Percentiles rank a stretch among this genome's conserved stretches.
Evolutionary conservation across 306 rosid genomes (phyloP).

Genomic region (Glycine tomentella): DNA sequence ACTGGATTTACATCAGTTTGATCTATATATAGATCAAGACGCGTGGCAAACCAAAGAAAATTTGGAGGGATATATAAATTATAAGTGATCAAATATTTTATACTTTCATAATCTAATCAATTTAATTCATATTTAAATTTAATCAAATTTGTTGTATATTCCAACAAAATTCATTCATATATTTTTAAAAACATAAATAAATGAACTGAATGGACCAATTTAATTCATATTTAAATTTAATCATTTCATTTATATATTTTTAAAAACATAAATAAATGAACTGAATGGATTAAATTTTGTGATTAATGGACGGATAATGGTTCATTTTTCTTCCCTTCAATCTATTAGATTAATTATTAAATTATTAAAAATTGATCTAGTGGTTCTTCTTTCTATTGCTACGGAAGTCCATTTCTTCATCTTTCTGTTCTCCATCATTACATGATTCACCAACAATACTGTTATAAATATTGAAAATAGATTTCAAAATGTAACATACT

Average conservation of each 20-base stretch:
- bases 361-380: background rate
- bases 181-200: background rate
- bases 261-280: background rate
- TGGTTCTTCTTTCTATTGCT: background rate
- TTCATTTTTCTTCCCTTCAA: background rate
- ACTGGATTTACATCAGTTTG: background rate
- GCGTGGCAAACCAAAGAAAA: background rate
- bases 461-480: background rate
- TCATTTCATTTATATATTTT: background rate
- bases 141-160: too few species aligned
- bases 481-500: background rate
- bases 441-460: background rate
- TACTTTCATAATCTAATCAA: background rate
- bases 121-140: background rate
- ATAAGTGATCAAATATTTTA: background rate
- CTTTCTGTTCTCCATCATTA: background rate
- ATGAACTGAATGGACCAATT: background rate
- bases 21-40: constrained; percentile 2
- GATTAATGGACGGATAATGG: background rate
- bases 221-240: background rate
- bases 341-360: background rate
- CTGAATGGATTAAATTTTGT: background rate
- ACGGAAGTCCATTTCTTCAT: background rate
- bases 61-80: background rate
- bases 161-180: too few species aligned